Percentiles rank a stretch among this genome's conserved stretches.
Conservation (phyloP, 495 filamentous ascomycete species). For the Astrothelium subdiscretum region DNA sequence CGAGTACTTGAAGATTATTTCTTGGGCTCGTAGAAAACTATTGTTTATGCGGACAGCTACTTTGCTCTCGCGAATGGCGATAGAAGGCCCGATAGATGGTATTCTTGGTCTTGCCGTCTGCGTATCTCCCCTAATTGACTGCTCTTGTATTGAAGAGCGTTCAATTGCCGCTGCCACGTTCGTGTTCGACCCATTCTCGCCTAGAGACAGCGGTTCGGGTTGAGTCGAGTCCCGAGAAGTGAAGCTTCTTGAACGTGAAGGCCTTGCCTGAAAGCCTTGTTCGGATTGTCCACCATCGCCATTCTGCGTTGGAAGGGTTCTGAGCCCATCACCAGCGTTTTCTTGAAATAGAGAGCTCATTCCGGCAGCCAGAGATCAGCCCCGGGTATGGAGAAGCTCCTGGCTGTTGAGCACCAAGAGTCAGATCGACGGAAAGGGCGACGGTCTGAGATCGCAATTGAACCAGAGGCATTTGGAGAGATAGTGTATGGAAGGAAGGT, state of each 20-base stretch:
- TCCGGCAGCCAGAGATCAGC: not conserved
- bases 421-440: not conserved
- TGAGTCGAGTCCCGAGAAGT: not conserved
- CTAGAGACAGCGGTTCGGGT: not conserved
- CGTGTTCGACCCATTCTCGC: not conserved
- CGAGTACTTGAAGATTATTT: slow-evolving; percentile 47
- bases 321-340: not conserved
- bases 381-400: not conserved
- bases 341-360: not conserved
- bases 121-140: not conserved
- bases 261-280: not conserved
- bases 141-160: not conserved
- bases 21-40: slow-evolving; percentile 14
- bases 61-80: not conserved
- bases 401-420: not conserved
- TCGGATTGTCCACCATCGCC: not conserved
- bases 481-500: not conserved
- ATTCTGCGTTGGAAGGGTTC: not conserved
- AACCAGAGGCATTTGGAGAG: not conserved
- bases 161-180: not conserved
- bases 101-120: not conserved
- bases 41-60: not conserved
- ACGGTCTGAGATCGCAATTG: not conserved
- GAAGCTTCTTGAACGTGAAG: not conserved
- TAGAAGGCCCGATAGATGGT: not conserved